Evolutionary conservation across 495 filamentous ascomycete genomes (phyloP).

Genomic region (Xylona heveae): DNA sequence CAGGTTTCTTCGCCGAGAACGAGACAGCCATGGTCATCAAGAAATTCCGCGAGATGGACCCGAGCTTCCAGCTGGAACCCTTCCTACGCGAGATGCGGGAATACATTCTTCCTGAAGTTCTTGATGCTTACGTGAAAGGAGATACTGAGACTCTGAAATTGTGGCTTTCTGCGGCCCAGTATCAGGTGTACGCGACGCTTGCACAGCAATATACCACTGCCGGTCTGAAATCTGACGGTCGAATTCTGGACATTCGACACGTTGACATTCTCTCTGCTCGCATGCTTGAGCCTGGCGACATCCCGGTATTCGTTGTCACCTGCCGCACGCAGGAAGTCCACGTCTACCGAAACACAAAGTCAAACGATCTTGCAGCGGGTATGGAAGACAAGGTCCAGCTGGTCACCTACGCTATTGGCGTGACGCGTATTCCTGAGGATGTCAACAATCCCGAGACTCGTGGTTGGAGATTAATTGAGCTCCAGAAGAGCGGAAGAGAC

Average conservation of each 20-base stretch:
- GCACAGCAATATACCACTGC: constrained; percentile 86
- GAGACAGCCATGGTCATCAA: constrained; percentile 94
- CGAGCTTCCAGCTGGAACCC: constrained; percentile 78
- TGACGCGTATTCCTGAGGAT: constrained; percentile 82
- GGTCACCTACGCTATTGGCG: constrained; percentile 92
- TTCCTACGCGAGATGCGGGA: constrained; percentile 90
- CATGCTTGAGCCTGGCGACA: constrained; percentile 88
- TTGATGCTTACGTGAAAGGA: constrained; percentile 95
- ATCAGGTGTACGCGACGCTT: constrained; percentile 78
- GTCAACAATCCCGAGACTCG: constrained; percentile 91
- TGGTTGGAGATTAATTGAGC: constrained; percentile 90
- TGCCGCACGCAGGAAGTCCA: constrained; percentile 97
- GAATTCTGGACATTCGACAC: constrained; percentile 81
- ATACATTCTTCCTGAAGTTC: constrained; percentile 92
- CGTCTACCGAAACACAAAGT: constrained; percentile 83
- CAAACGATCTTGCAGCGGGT: constrained; percentile 73
- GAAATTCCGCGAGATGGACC: constrained; percentile 93
- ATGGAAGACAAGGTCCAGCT: constrained; percentile 98
- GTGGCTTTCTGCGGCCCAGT: constrained; percentile 91
- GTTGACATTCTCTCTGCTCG: constrained; percentile 79
- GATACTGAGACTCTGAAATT: constrained; percentile 77
- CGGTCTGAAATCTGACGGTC: constrained; percentile 81
- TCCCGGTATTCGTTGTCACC: constrained; percentile 91
- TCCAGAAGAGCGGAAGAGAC: constrained; percentile 95
- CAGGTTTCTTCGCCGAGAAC: constrained; percentile 94